Evolutionary conservation across 225 moss, liverwort and hornwort genomes (phyloP).

Genomic region (Physcomitrium patens): DNA sequence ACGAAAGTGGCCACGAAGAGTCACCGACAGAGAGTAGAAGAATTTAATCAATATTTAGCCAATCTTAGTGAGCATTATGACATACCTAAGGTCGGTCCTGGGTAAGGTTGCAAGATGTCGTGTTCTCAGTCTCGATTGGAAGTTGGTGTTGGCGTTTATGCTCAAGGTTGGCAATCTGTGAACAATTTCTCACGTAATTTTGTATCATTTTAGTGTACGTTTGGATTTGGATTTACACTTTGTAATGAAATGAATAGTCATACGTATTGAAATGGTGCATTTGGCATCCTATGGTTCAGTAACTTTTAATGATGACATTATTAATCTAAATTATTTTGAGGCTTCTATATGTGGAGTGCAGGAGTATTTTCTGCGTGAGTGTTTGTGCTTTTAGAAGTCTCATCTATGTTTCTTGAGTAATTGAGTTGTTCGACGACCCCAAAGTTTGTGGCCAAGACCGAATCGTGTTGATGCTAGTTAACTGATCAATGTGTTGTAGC

Average conservation of each 20-base stretch:
- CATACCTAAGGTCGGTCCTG: slow-evolving; percentile 86
- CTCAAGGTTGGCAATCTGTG: slow-evolving; percentile 11
- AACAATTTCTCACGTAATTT: slow-evolving; percentile 30
- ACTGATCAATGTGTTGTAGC: no score
- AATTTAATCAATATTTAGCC: slow-evolving; percentile 83
- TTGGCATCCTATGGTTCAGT: no score
- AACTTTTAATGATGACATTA: no score
- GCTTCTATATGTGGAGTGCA: no score
- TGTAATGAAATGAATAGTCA: not conserved
- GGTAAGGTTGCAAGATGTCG: slow-evolving; percentile 31
- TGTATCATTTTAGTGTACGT: slow-evolving; percentile 10
- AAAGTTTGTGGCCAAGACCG: no score
- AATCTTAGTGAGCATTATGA: slow-evolving; percentile 93
- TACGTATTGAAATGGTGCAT: no score
- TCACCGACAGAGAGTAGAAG: slow-evolving; percentile 87
- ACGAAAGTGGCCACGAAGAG: slow-evolving; percentile 80
- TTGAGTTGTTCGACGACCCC: no score
- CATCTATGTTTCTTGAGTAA: no score
- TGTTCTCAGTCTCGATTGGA: slow-evolving; percentile 3
- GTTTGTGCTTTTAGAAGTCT: no score
- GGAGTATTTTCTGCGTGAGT: no score
- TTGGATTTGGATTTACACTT: not conserved
- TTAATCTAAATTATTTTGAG: no score
- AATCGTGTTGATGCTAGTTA: no score
- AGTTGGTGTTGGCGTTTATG: not conserved